Evolutionary conservation across 495 filamentous ascomycete genomes (phyloP).

Genomic region (Hyaloscypha bicolor): DNA sequence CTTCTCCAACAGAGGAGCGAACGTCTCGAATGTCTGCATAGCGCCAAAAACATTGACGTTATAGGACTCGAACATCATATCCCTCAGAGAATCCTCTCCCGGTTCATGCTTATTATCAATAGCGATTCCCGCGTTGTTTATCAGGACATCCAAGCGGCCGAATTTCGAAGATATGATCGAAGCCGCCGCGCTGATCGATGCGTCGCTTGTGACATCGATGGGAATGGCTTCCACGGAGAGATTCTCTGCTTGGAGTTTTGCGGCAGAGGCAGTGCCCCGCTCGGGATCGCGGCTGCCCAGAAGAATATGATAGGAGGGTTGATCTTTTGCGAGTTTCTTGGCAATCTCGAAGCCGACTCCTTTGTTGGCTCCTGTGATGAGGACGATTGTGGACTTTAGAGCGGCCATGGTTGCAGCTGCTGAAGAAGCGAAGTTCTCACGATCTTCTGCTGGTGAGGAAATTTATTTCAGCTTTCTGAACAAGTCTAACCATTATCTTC

Average conservation of each 20-base stretch:
- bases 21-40: slow-evolving; percentile 46
- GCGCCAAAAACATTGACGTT: slow-evolving; percentile 58
- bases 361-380: slow-evolving; percentile 47
- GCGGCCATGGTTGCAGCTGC: background rate
- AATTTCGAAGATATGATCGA: slow-evolving; percentile 34
- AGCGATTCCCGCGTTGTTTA: slow-evolving; percentile 59
- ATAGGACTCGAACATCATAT: slow-evolving; percentile 53
- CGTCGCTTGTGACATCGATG: slow-evolving; percentile 51
- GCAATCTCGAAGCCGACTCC: slow-evolving; percentile 54
- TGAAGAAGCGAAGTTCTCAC: too few relatives aligned
- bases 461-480: too few relatives aligned
- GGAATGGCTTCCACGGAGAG: slow-evolving; percentile 42
- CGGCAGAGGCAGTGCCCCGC: slow-evolving; percentile 47
- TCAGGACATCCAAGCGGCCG: slow-evolving; percentile 55
- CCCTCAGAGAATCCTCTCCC: slow-evolving; percentile 32
- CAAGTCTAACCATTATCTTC: too few relatives aligned
- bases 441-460: too few relatives aligned
- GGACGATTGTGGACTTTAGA: slow-evolving; percentile 26
- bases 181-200: slow-evolving; percentile 44
- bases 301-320: slow-evolving; percentile 47
- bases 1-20: slow-evolving; percentile 48
- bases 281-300: slow-evolving; percentile 44
- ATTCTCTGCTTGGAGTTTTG: slow-evolving; percentile 37
- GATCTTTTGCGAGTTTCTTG: slow-evolving; percentile 45
- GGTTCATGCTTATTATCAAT: slow-evolving; percentile 21